Evolutionary conservation across 73 alveolate species (phyloP), one percentile per base, ranked within the genome.

Genomic region (Paramecium bursaria): DNA sequence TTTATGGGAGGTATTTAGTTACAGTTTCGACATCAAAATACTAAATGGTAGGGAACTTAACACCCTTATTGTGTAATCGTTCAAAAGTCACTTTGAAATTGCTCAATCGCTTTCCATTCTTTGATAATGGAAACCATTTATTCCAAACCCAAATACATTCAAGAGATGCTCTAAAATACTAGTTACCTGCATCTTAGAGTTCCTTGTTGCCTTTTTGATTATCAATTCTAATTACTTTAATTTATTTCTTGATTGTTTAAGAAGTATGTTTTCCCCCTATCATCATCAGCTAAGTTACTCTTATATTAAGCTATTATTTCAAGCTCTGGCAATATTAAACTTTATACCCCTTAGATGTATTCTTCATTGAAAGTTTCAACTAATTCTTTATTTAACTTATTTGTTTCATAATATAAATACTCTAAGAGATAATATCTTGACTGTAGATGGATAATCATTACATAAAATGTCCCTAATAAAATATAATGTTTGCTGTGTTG

Each of bases 111-210:
- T 57, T 57, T 5, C 10, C 53, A 19, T 17, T 35, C 0, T 10
- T 35, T 39, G 33, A 53, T 39, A 67, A 15, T 10, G 57, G 82
- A 67, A 67, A 67, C 82, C 82, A 67, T 67, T 67, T 67, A 67
- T 57, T 67, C 82, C 82, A 67, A 67, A 67, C 82, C 82, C 82
- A 67, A 35, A 67, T 67, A 35, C 82, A 39, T 42, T 67, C 82
- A 5, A 67, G 55, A 21, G 35, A 10, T 15, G 33, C 33, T 14
- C 82, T 67, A 31, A 67, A 67, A 67, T 30, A 67, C 44, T 21
- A 31, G 15, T 29, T 39, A 25, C 82, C 82, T 9, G 22, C 23
- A 2, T 61, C 14, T 61, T 33, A 30, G 3, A 61, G 30, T 61
- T 61, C 80, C 35, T 67, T 44, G 44, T 67, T 67, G 39, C 82